Conservation (phyloP, 805 yeast genomes). For the Pichia californica region DNA sequence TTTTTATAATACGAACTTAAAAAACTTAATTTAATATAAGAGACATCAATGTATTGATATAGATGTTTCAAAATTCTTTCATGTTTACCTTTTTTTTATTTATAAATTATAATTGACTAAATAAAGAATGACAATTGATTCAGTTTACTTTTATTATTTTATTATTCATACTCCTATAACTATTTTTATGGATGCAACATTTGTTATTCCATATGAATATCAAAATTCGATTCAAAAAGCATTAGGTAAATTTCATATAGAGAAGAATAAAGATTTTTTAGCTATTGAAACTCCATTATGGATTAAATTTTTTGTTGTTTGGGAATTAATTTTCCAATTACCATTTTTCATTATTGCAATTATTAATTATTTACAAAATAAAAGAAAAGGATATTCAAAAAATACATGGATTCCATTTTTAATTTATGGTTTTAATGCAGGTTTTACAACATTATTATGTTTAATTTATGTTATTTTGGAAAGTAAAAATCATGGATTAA, state of each 20-base stretch:
- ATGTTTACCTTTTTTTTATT: background rate
- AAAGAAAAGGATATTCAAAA: conserved; percentile 16
- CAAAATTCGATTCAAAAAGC: conserved; percentile 41
- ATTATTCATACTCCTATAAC: conserved; percentile 72
- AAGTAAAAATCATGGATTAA: conserved; percentile 34
- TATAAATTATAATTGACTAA: background rate
- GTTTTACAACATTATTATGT: conserved; percentile 73
- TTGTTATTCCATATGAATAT: conserved; percentile 53
- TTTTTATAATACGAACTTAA: background rate
- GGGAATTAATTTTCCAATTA: conserved; percentile 70
- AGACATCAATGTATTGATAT: too few relatives aligned
- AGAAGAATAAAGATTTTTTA: conserved; percentile 65
- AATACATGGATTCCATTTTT: conserved; percentile 30
- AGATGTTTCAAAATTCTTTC: background rate
- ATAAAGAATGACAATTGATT: conserved; percentile 15
- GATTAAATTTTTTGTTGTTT: conserved; percentile 62
- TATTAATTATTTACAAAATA: conserved; percentile 17
- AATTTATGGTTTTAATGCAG: conserved; percentile 78
- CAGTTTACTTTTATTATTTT: conserved; percentile 24
- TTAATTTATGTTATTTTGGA: conserved; percentile 40
- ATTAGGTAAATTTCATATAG: conserved; percentile 54
- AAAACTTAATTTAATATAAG: too few relatives aligned
- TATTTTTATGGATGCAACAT: conserved; percentile 63
- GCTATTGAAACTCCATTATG: conserved; percentile 47
- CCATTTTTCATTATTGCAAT: conserved; percentile 64